A percentile compares a stretch with the other conserved stretches of the same genome.
Conservation (phyloP, 176 grass and related monocot species). For the Oryza rufipogon region DNA sequence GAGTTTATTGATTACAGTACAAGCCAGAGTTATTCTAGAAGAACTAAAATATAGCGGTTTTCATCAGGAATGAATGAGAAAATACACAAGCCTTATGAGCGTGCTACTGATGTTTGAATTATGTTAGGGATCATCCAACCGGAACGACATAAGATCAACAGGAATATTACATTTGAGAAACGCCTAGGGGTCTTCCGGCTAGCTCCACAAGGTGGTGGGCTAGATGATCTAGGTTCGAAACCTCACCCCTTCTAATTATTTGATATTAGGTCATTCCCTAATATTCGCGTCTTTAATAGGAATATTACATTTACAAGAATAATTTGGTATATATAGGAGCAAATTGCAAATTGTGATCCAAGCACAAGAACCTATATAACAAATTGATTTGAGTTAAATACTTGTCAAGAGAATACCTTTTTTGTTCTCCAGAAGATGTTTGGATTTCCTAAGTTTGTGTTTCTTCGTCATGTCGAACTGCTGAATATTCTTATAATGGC, state of each 20-base stretch:
- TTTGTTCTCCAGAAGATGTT: constrained; percentile 69
- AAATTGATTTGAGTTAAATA: constrained; percentile 21
- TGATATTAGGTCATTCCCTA: too few relatives aligned
- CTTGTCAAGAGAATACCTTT: constrained; percentile 53
- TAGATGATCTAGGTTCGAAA: too few relatives aligned
- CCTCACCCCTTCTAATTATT: too few relatives aligned
- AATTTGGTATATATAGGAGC: background rate
- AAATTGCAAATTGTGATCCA: background rate
- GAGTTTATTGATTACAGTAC: background rate
- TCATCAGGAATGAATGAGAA: background rate
- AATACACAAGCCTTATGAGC: background rate
- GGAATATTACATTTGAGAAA: background rate
- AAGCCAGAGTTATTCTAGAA: constrained; percentile 17
- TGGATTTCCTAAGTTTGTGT: constrained; percentile 61
- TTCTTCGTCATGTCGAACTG: constrained; percentile 66
- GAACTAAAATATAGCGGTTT: background rate
- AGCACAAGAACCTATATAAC: background rate
- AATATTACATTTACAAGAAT: constrained; percentile 1
- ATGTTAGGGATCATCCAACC: background rate
- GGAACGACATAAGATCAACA: background rate
- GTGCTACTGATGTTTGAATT: background rate
- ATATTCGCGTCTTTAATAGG: too few relatives aligned
- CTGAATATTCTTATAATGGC: background rate
- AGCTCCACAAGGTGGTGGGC: too few relatives aligned
- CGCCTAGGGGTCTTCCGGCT: too few relatives aligned